Evolutionary conservation across 352 stramenopile species (phyloP).

Genomic region (Phytopythium cucurbitacearum): DNA sequence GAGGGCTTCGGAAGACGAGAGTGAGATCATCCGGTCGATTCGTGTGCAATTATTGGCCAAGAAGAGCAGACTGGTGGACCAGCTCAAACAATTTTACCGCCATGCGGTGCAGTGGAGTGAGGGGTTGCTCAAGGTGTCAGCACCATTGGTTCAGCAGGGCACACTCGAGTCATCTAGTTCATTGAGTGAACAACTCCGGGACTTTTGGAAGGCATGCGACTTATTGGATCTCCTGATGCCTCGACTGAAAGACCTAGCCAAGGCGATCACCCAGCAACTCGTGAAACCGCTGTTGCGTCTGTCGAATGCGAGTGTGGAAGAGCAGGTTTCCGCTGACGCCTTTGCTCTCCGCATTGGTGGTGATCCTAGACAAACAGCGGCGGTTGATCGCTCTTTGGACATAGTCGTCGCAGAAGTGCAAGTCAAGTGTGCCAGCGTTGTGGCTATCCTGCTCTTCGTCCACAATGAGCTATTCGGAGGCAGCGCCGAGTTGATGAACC

Average conservation of each 20-base stretch:
- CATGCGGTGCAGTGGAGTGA: constrained; percentile 38
- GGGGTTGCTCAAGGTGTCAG: constrained; percentile 26
- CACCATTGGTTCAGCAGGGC: background rate
- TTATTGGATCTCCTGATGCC: constrained; percentile 34
- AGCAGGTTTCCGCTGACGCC: background rate
- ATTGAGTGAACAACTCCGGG: constrained; percentile 14
- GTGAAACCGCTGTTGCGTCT: constrained; percentile 46
- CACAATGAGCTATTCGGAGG: constrained; percentile 42
- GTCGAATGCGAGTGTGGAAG: constrained; percentile 11
- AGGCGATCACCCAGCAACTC: constrained; percentile 37
- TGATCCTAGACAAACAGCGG: too few species aligned
- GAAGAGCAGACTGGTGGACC: constrained; percentile 48
- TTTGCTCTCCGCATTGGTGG: too few species aligned
- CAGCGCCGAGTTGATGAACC: constrained; percentile 42
- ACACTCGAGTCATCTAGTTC: background rate
- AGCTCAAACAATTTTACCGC: constrained; percentile 42
- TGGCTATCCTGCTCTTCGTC: constrained; percentile 48
- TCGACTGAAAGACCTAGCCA: constrained; percentile 53
- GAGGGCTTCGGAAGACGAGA: constrained; percentile 1
- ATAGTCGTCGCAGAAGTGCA: constrained; percentile 25
- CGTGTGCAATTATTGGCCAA: constrained; percentile 36
- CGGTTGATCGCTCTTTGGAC: background rate
- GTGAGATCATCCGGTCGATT: constrained; percentile 36
- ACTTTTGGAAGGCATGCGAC: constrained; percentile 61
- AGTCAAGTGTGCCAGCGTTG: constrained; percentile 34